phyloP scores from a whole-genome alignment of 768 basidiomycete species.

The Hypsizygus marmoreus region DNA sequence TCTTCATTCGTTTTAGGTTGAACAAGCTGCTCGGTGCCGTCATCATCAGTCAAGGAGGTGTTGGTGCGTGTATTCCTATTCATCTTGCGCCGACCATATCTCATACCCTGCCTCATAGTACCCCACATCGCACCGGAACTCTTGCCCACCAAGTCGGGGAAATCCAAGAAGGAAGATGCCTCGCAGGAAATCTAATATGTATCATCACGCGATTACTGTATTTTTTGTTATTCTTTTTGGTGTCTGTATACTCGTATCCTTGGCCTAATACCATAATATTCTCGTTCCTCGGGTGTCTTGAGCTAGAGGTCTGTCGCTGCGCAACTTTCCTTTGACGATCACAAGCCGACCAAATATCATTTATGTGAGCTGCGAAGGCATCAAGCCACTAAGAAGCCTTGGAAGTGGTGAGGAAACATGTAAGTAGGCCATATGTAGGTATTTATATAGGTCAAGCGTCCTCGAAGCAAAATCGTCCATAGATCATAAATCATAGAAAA shows the following conservation, averaged over 20 bases:
- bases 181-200: slow-evolving; percentile 12
- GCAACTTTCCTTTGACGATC: too few species aligned
- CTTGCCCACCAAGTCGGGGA: slow-evolving; percentile 8
- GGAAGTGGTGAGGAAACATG: background rate
- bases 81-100: background rate
- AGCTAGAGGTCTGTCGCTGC: too few species aligned
- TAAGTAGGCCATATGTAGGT: slow-evolving; percentile 3
- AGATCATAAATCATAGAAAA: slow-evolving; percentile 6
- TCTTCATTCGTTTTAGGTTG: slow-evolving; percentile 34
- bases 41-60: slow-evolving; percentile 79
- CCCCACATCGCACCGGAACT: slow-evolving; percentile 24
- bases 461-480: slow-evolving; percentile 10
- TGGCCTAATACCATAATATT: too few species aligned
- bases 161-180: slow-evolving; percentile 4
- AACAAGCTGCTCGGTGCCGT: slow-evolving; percentile 61
- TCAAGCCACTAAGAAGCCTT: too few species aligned
- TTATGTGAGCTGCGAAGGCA: too few species aligned
- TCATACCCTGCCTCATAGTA: slow-evolving; percentile 19
- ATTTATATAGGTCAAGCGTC: slow-evolving; percentile 2
- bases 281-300: too few species aligned
- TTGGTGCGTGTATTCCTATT: slow-evolving; percentile 51
- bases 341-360: too few species aligned
- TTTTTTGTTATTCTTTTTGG: background rate
- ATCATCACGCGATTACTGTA: background rate
- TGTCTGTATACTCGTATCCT: background rate